Evolutionary conservation across 1,139 yeast species (phyloP), one percentile per base, ranked within the genome.

Genomic region (Debaryomyces nepalensis): DNA sequence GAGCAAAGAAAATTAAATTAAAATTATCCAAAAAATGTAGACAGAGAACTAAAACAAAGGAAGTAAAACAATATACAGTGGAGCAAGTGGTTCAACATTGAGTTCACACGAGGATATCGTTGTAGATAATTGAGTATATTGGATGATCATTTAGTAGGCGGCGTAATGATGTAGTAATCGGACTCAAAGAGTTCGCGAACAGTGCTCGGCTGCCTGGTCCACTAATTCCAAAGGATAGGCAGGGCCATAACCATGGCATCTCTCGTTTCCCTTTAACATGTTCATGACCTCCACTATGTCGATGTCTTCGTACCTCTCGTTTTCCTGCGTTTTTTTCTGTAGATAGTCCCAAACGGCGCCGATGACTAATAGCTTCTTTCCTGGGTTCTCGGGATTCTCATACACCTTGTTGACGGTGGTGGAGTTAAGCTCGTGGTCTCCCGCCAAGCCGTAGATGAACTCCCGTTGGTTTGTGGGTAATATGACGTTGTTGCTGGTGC

Each of bases 281-380:
- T 63, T 57, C 82, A 87, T 82, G 1, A 88, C 79, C 29, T 63
- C 68, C 15, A 72, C 66, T 37, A 86, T 70, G 58, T 87, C 88
- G 39, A 84, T 62, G 9, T 71, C 71, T 41, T 67, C 70, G 35
- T 77, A 77, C 46, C 79, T 75, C 38, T 63, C 63, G 30, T 57
- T 58, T 39, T 73, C 72, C 35, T 70, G 72, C n/a, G 72, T 70
- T 46, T 75, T 69, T 12, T 73, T 63, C 48, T 69, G 73, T 33
- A 85, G 60, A 54, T 84, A 85, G 57, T 88, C 93, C 96, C 96
- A 88, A 1, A 87, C 83, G 0, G 93, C 93, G 8, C 89, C 83
- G 0, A 87, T 70, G 0, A 90, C 88, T 47, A 87, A 67, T 46
- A 87, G 70, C 54, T 75, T 76, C 18, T 53, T 42, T 4, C 72